Conservation (phyloP, 179 eudicot genomes). For the Beta lomatogona region DNA sequence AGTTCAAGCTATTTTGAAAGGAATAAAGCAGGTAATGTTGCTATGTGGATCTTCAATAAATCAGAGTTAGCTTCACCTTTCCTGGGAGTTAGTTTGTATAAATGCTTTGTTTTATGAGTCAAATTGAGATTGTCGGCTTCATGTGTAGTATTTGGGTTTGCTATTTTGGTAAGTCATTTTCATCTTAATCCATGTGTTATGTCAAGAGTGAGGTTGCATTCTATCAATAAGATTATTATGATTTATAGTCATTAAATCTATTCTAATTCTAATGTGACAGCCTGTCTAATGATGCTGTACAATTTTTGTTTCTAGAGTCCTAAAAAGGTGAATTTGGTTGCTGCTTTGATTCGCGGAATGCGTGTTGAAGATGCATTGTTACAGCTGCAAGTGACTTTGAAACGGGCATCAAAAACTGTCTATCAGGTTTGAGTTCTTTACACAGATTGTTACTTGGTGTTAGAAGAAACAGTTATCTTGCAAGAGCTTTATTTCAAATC, state of each 20-base stretch:
- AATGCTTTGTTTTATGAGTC: not conserved
- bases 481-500: not conserved
- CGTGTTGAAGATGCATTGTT: constrained; percentile 93
- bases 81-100: not conserved
- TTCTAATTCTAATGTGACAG: not conserved
- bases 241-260: not conserved
- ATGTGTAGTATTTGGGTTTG: not conserved
- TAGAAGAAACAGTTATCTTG: not conserved
- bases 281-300: constrained; percentile 8
- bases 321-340: constrained; percentile 93
- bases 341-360: constrained; percentile 93
- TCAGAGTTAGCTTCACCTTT: not conserved
- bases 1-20: constrained; percentile 80
- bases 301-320: constrained; percentile 64
- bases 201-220: not conserved
- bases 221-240: not conserved
- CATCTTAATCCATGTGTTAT: not conserved
- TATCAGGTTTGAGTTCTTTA: constrained; percentile 58
- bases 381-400: constrained; percentile 91
- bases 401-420: constrained; percentile 87
- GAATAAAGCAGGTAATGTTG: constrained; percentile 64
- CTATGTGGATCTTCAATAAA: not conserved
- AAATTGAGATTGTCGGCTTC: not conserved
- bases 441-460: not conserved
- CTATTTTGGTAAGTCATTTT: not conserved